These are phyloP conservation scores for Scheffersomyces lignicola DNA, from an alignment of 1,139 yeast species.

Conservation along the genomic window DNA sequence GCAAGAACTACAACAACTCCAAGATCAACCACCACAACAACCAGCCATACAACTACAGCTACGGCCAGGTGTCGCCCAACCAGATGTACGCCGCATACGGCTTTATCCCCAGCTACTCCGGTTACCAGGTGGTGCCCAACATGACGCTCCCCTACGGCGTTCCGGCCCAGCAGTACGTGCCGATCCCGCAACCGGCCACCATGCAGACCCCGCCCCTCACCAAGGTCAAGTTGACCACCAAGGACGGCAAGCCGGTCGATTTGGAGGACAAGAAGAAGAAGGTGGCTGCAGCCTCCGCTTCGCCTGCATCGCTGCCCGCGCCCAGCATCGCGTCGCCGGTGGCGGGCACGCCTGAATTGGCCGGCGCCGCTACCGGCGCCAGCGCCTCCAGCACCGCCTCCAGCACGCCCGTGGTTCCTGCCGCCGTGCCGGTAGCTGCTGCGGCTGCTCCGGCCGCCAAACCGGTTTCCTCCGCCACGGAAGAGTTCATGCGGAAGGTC, in stretches of 20 bases:
- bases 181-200: slow-evolving; percentile 10
- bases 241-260: slow-evolving; percentile 48
- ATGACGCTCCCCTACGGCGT: slow-evolving; percentile 13
- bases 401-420: slow-evolving; percentile 12
- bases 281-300: slow-evolving; percentile 15
- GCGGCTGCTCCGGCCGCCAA: slow-evolving; percentile 12
- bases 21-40: slow-evolving; percentile 17
- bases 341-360: slow-evolving; percentile 11
- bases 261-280: slow-evolving; percentile 44
- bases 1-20: slow-evolving; percentile 12
- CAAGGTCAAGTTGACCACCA: slow-evolving; percentile 42
- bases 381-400: slow-evolving; percentile 14
- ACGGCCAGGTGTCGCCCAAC: slow-evolving; percentile 18
- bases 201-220: slow-evolving; percentile 18
- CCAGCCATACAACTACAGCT: slow-evolving; percentile 12
- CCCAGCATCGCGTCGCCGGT: slow-evolving; percentile 17
- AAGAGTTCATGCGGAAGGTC: slow-evolving; percentile 16
- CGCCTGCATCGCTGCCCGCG: slow-evolving; percentile 19
- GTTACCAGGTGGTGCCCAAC: slow-evolving; percentile 14
- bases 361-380: no score
- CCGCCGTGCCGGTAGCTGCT: slow-evolving; percentile 10
- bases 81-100: slow-evolving; percentile 19
- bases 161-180: slow-evolving; percentile 10
- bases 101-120: slow-evolving; percentile 19
- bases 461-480: slow-evolving; percentile 16